Percentiles rank a stretch among this genome's conserved stretches.
These are phyloP conservation scores for Apiospora kogelbergensis DNA, from an alignment of 2,329 filamentous ascomycete genomes.

Conservation along the genomic window DNA sequence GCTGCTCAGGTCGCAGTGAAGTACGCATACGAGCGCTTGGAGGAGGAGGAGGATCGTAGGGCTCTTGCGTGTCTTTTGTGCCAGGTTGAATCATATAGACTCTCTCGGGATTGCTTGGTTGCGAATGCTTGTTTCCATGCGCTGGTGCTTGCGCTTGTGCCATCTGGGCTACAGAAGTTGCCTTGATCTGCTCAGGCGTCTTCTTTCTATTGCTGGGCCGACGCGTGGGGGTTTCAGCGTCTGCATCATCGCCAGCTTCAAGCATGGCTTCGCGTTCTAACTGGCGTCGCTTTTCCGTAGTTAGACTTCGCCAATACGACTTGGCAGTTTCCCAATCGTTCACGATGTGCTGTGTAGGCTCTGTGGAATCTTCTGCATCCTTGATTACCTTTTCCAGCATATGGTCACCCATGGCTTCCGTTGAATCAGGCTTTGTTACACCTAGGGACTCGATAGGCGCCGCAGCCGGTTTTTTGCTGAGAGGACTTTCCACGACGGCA, in stretches of 20 bases:
- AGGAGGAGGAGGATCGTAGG: slow-evolving; percentile 16
- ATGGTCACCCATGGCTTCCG: neutral
- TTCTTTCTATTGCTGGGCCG: slow-evolving; percentile 37
- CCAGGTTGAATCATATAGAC: slow-evolving; percentile 26
- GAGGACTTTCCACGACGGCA: slow-evolving; percentile 66
- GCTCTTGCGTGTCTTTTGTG: slow-evolving; percentile 27
- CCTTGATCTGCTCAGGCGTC: slow-evolving; percentile 36
- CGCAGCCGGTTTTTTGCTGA: slow-evolving; percentile 43
- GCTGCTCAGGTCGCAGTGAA: slow-evolving; percentile 43
- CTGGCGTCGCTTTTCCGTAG: slow-evolving; percentile 60
- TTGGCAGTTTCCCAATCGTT: slow-evolving; percentile 69
- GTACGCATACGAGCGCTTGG: slow-evolving; percentile 39
- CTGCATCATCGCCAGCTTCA: slow-evolving; percentile 49
- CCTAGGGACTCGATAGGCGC: neutral
- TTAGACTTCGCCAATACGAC: slow-evolving; percentile 68
- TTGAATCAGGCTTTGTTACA: neutral
- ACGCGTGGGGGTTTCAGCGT: slow-evolving; percentile 37
- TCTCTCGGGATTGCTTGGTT: slow-evolving; percentile 15
- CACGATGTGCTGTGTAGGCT: neutral
- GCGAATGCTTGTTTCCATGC: slow-evolving; percentile 26
- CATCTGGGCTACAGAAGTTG: slow-evolving; percentile 13
- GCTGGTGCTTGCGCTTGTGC: slow-evolving; percentile 13
- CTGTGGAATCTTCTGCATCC: neutral
- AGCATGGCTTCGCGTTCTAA: slow-evolving; percentile 59
- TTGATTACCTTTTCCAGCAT: neutral